Conservation (phyloP, 805 yeast genomes). For the Dipodascus albidus region DNA sequence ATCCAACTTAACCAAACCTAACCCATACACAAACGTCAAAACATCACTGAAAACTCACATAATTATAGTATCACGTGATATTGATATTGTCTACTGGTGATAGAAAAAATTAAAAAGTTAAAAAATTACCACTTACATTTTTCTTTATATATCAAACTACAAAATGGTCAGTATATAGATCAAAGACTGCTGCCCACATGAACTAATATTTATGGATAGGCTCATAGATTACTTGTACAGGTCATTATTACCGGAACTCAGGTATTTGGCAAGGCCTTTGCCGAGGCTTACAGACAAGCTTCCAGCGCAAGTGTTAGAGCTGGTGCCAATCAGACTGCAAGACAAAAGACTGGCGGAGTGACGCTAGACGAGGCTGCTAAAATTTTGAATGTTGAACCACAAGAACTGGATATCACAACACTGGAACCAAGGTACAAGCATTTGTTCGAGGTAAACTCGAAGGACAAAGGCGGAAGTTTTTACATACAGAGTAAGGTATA, state of each 20-base stretch:
- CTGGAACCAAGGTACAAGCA: constrained; percentile 65
- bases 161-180: background rate
- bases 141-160: background rate
- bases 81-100: no score
- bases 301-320: constrained; percentile 76
- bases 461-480: constrained; percentile 93
- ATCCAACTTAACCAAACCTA: no score
- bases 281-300: constrained; percentile 96
- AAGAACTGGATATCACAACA: constrained; percentile 36
- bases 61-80: background rate
- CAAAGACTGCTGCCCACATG: no score
- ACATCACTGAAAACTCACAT: no score
- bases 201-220: constrained; percentile 39
- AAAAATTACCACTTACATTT: no score
- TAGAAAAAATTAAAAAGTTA: no score
- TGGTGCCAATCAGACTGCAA: constrained; percentile 35
- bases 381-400: constrained; percentile 67
- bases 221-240: constrained; percentile 82
- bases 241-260: constrained; percentile 90
- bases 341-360: constrained; percentile 55
- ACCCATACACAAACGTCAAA: no score
- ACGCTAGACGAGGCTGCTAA: constrained; percentile 83
- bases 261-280: constrained; percentile 90
- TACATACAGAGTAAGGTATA: constrained; percentile 87
- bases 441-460: constrained; percentile 77